phyloP scores from a whole-genome alignment of 768 basidiomycete species.

The Agrocybe praecox region DNA sequence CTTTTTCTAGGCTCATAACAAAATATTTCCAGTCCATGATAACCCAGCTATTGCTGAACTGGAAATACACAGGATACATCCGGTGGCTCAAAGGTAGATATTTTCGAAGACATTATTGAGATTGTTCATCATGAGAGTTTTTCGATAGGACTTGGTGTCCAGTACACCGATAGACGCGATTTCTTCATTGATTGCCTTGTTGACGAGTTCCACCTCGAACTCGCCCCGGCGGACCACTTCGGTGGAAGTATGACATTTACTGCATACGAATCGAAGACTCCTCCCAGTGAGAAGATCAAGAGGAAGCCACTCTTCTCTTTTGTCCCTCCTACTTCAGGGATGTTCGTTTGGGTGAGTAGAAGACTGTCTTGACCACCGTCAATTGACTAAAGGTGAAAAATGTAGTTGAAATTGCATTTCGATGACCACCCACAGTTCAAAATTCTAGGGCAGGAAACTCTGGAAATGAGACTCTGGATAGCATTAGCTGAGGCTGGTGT shows the following conservation, averaged over 20 bases:
- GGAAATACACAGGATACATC: constrained; percentile 73
- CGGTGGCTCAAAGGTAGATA: constrained; percentile 72
- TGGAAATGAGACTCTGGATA: constrained; percentile 63
- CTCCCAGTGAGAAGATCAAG: constrained; percentile 14
- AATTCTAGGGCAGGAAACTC: constrained; percentile 36
- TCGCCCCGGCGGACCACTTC: constrained; percentile 31
- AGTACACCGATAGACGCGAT: constrained; percentile 64
- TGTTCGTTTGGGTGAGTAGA: constrained; percentile 74
- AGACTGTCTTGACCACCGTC: not conserved
- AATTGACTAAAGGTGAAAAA: not conserved
- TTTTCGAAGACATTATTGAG: not conserved
- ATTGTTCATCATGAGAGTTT: no score
- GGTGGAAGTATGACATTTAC: constrained; percentile 44
- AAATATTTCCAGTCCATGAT: constrained; percentile 43
- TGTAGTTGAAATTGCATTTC: constrained; percentile 64
- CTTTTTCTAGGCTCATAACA: not conserved
- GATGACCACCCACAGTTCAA: constrained; percentile 50
- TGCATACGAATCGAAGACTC: constrained; percentile 38
- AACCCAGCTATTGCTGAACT: constrained; percentile 59
- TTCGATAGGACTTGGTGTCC: constrained; percentile 45
- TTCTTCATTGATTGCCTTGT: constrained; percentile 64
- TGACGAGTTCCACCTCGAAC: constrained; percentile 62
- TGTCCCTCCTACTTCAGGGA: constrained; percentile 78
- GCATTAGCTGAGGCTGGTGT: constrained; percentile 63
- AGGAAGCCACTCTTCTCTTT: constrained; percentile 53